Conservation (phyloP, 2,329 filamentous ascomycete species). For the Neonectria faginata region DNA sequence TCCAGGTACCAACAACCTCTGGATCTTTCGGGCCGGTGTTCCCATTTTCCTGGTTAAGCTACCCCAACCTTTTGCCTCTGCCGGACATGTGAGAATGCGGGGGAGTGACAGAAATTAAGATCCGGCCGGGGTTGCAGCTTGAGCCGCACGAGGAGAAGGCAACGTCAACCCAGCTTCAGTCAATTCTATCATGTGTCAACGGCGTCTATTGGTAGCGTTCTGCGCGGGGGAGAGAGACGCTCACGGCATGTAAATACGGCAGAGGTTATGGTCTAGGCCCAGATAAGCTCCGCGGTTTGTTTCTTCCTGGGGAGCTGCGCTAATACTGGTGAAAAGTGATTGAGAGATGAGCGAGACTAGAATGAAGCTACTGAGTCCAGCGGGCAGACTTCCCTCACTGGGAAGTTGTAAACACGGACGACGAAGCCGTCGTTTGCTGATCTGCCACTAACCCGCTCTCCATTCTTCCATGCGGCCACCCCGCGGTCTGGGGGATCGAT, state of each 20-base stretch:
- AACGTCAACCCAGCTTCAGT: slow-evolving; percentile 9
- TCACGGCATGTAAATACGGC: slow-evolving; percentile 11
- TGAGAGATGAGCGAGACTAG: not conserved
- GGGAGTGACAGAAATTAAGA: slow-evolving; percentile 11
- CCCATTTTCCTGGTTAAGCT: not conserved
- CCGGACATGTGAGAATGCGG: slow-evolving; percentile 25
- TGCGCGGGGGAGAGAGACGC: not conserved
- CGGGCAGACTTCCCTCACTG: slow-evolving; percentile 16
- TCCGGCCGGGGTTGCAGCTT: slow-evolving; percentile 15
- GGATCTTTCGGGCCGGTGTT: slow-evolving; percentile 21
- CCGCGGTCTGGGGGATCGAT: slow-evolving; percentile 17
- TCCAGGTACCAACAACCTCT: not conserved
- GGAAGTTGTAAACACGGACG: slow-evolving; percentile 8
- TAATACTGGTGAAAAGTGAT: not conserved
- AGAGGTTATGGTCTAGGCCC: not conserved
- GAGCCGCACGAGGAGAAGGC: slow-evolving; percentile 16
- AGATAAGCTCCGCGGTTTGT: slow-evolving; percentile 5
- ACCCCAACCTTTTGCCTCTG: slow-evolving; percentile 11
- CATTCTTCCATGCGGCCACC: slow-evolving; percentile 13
- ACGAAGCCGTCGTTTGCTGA: slow-evolving; percentile 9
- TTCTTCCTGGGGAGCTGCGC: slow-evolving; percentile 7
- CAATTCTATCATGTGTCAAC: slow-evolving; percentile 4
- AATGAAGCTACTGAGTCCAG: slow-evolving; percentile 4
- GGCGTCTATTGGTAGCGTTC: not conserved
- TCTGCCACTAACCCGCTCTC: slow-evolving; percentile 13